A percentile compares a stretch with the other conserved stretches of the same genome.
Evolutionary conservation across 2,329 filamentous ascomycete species (phyloP).

Genomic region (Fusarium aywerte): DNA sequence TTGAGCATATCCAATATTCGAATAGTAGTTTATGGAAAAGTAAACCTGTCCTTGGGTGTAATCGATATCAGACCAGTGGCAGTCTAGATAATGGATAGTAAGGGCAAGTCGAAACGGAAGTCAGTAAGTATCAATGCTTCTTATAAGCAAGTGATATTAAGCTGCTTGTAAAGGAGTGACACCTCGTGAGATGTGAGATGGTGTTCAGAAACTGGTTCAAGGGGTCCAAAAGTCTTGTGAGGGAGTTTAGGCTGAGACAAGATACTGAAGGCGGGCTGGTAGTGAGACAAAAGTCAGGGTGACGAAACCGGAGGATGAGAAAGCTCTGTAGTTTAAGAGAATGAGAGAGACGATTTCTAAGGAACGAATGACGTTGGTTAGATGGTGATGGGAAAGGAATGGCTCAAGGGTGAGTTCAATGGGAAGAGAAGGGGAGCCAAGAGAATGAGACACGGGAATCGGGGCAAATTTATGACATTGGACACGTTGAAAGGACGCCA

Average conservation of each 20-base stretch:
- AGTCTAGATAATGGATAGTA: slow-evolving; percentile 6
- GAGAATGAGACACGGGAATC: slow-evolving; percentile 15
- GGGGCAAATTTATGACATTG: slow-evolving; percentile 33
- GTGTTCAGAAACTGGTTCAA: slow-evolving; percentile 3
- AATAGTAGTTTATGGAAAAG: background rate
- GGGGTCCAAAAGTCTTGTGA: slow-evolving; percentile 12
- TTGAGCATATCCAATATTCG: slow-evolving; percentile 39
- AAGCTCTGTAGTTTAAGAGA: slow-evolving; percentile 30
- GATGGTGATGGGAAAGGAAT: slow-evolving; percentile 24
- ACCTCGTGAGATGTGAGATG: slow-evolving; percentile 27
- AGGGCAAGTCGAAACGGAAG: background rate
- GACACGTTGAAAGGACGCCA: slow-evolving; percentile 18
- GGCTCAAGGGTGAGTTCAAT: slow-evolving; percentile 19
- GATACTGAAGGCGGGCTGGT: slow-evolving; percentile 39
- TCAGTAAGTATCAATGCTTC: slow-evolving; percentile 17
- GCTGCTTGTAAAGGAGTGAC: slow-evolving; percentile 9
- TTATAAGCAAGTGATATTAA: slow-evolving; percentile 24
- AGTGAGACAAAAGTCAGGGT: slow-evolving; percentile 10
- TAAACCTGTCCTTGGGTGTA: background rate
- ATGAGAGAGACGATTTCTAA: slow-evolving; percentile 23
- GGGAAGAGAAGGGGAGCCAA: slow-evolving; percentile 10
- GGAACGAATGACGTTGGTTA: slow-evolving; percentile 28
- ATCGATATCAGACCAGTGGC: slow-evolving; percentile 5
- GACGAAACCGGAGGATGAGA: slow-evolving; percentile 25
- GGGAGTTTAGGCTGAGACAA: slow-evolving; percentile 23